Evolutionary conservation across 2,329 filamentous ascomycete species (phyloP).

Genomic region (Fusarium verrucosum): DNA sequence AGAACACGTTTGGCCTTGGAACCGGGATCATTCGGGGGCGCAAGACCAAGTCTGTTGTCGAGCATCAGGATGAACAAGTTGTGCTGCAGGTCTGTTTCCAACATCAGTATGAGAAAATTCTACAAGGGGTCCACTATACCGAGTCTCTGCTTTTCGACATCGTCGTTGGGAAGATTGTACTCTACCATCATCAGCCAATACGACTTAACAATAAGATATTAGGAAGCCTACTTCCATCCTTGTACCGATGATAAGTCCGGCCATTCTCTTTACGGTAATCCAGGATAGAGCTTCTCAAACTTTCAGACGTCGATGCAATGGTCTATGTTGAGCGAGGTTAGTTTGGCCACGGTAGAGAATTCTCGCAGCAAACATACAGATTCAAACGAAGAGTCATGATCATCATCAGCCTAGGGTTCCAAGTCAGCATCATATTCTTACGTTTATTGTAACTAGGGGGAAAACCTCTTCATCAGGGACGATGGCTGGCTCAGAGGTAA

Average conservation of each 20-base stretch:
- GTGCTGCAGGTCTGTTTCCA: not conserved
- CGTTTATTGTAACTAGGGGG: fast-evolving
- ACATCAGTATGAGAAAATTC: fast-evolving
- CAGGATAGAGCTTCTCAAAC: constrained; percentile 31
- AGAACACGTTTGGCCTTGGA: not conserved
- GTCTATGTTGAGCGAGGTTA: not conserved
- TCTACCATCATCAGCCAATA: not conserved
- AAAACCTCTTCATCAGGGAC: constrained; percentile 20
- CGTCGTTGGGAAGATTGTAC: constrained; percentile 22
- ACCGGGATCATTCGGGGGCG: constrained; percentile 2
- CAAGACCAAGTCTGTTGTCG: constrained; percentile 4
- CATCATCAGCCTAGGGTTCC: not conserved
- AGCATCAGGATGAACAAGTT: constrained; percentile 7
- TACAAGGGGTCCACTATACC: fast-evolving
- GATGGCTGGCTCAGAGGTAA: constrained; percentile 1
- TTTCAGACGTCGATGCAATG: constrained; percentile 19
- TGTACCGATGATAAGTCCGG: constrained; percentile 34
- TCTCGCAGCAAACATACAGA: not conserved
- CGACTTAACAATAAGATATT: fast-evolving
- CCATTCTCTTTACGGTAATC: constrained; percentile 33
- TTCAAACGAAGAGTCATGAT: constrained; percentile 1
- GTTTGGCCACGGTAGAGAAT: fast-evolving
- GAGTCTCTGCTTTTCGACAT: constrained; percentile 10
- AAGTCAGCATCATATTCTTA: not conserved
- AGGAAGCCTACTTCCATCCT: constrained; percentile 27